These are phyloP conservation scores for Sphagnum magellanicum DNA, from an alignment of 228 moss, liverwort and hornwort genomes.

Conservation along the genomic window DNA sequence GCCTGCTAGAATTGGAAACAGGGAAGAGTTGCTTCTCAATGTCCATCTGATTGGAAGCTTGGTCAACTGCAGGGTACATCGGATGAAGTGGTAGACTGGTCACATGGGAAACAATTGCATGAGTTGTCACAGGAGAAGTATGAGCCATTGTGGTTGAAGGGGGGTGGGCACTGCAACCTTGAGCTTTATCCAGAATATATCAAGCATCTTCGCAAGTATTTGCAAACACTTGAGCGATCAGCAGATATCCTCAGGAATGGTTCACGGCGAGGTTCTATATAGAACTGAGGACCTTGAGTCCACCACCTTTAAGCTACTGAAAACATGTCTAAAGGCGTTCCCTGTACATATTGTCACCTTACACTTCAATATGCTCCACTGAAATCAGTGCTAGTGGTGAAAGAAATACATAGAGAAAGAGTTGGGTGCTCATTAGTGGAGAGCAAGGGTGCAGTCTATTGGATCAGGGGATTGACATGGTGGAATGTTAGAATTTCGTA, in stretches of 20 bases:
- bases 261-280: neutral
- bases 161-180: conserved; percentile 4
- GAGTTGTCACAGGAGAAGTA: conserved; percentile 3
- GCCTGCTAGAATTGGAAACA: neutral
- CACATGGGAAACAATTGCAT: conserved; percentile 4
- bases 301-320: neutral
- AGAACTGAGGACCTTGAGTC: neutral
- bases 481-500: too few relatives aligned
- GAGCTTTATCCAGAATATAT: conserved; percentile 6
- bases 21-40: neutral
- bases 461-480: neutral
- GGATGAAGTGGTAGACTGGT: conserved; percentile 27
- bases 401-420: neutral
- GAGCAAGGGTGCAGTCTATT: neutral
- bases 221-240: neutral
- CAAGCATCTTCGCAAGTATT: conserved; percentile 4
- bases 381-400: neutral
- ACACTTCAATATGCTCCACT: neutral
- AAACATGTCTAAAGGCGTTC: neutral
- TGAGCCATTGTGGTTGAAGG: conserved; percentile 9
- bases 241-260: neutral
- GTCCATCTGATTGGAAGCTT: neutral
- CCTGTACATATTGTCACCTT: neutral
- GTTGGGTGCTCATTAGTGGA: neutral
- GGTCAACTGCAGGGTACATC: conserved; percentile 45